phyloP scores from a whole-genome alignment of 1,284 basidiomycete genomes.

The Meripilus lineatus region DNA sequence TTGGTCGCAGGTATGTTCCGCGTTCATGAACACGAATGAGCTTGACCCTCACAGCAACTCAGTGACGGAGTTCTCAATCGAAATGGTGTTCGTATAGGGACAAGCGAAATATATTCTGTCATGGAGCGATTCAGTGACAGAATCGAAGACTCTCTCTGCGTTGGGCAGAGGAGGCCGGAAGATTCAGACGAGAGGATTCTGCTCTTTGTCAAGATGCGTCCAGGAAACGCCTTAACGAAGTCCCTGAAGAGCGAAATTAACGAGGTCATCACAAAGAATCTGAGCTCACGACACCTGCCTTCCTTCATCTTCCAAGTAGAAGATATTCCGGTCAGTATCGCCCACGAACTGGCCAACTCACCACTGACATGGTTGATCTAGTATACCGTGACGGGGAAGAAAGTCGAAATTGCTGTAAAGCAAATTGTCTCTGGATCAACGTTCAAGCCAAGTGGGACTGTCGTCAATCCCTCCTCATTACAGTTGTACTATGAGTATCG shows the following conservation, averaged over 20 bases:
- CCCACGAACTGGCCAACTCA: not conserved
- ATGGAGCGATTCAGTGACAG: conserved; percentile 55
- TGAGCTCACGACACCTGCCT: conserved; percentile 77
- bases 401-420: conserved; percentile 72
- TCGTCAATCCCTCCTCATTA: conserved; percentile 66
- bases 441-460: conserved; percentile 60
- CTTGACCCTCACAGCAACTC: not conserved
- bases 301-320: conserved; percentile 54
- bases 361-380: conserved; percentile 20
- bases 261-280: conserved; percentile 53
- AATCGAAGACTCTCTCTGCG: conserved; percentile 74
- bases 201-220: conserved; percentile 76
- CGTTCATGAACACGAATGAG: not conserved
- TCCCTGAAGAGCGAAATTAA: conserved; percentile 49
- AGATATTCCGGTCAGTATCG: conserved; percentile 59
- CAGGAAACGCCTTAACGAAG: conserved; percentile 44
- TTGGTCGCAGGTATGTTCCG: conserved; percentile 51
- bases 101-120: conserved; percentile 81
- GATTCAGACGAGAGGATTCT: conserved; percentile 82
- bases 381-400: conserved; percentile 73
- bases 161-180: conserved; percentile 73
- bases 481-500: conserved; percentile 58
- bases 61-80: conserved; percentile 78
- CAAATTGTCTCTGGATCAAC: conserved; percentile 63
- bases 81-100: conserved; percentile 85